phyloP scores from a whole-genome alignment of 805 yeast genomes.

The Nakazawaea wyomingensis region DNA sequence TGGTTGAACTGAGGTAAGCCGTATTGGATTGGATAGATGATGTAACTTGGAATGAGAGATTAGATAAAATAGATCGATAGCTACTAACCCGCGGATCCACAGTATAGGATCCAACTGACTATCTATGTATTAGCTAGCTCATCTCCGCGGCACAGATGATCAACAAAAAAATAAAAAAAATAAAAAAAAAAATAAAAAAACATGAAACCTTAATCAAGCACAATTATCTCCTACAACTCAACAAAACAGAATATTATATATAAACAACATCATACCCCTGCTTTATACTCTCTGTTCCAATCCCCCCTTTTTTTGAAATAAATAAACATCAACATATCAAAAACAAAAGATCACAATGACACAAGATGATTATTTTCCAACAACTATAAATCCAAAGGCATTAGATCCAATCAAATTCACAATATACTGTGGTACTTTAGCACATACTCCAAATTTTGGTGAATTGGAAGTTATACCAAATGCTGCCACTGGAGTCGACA shows the following conservation, averaged over 20 bases:
- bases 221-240: no score
- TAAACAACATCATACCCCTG: no score
- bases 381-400: constrained; percentile 6
- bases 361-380: constrained; percentile 7
- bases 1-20: no score
- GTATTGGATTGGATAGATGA: no score
- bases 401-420: constrained; percentile 21
- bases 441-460: constrained; percentile 64
- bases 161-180: background rate
- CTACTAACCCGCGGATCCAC: no score
- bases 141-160: constrained; percentile 4
- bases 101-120: no score
- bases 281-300: no score
- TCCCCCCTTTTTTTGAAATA: no score
- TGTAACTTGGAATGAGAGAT: background rate
- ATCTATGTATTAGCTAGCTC: background rate
- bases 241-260: no score
- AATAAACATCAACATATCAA: background rate
- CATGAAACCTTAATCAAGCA: no score
- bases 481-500: constrained; percentile 61
- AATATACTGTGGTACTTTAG: constrained; percentile 63
- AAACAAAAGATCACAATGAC: constrained; percentile 6
- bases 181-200: background rate
- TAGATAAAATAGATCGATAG: background rate
- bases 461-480: constrained; percentile 48